Evolutionary conservation across 148 eudicot genomes (phyloP).

Genomic region (Fallopia convolvulus): DNA sequence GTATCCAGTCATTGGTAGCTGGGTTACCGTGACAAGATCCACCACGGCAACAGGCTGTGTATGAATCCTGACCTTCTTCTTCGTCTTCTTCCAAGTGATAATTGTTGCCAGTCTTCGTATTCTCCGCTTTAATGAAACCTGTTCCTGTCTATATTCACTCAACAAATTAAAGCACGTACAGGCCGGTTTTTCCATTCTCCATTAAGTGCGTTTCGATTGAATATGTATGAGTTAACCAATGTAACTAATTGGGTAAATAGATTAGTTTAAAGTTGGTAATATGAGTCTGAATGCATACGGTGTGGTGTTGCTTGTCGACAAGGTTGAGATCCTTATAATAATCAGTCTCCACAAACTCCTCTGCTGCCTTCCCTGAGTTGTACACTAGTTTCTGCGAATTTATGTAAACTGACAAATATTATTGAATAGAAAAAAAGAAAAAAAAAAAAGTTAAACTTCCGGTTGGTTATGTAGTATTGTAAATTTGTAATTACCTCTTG

Average conservation of each 20-base stretch:
- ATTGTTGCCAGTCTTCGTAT: constrained; percentile 13
- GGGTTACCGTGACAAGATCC: constrained; percentile 64
- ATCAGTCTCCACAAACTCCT: constrained; percentile 91
- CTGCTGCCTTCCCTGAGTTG: constrained; percentile 35
- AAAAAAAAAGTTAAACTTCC: no score
- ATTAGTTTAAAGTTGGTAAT: no score
- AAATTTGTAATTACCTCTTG: constrained; percentile 20
- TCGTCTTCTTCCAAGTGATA: constrained; percentile 15
- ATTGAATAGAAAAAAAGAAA: no score
- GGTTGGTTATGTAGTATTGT: not conserved
- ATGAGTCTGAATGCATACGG: constrained; percentile 28
- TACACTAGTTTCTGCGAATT: constrained; percentile 48
- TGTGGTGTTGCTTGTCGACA: constrained; percentile 84
- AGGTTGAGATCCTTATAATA: constrained; percentile 81
- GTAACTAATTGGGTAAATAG: no score
- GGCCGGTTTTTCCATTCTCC: no score
- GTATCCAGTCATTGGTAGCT: constrained; percentile 95
- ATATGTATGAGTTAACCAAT: not conserved
- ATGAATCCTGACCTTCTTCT: constrained; percentile 16
- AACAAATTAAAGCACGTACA: not conserved
- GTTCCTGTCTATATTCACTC: constrained; percentile 65
- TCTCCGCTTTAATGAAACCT: constrained; percentile 74
- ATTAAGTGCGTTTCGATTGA: not conserved
- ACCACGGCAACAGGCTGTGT: constrained; percentile 25
- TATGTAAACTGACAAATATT: not conserved